Evolutionary conservation across 1,284 basidiomycete species (phyloP).

Genomic region (Pyrrhoderma noxium): DNA sequence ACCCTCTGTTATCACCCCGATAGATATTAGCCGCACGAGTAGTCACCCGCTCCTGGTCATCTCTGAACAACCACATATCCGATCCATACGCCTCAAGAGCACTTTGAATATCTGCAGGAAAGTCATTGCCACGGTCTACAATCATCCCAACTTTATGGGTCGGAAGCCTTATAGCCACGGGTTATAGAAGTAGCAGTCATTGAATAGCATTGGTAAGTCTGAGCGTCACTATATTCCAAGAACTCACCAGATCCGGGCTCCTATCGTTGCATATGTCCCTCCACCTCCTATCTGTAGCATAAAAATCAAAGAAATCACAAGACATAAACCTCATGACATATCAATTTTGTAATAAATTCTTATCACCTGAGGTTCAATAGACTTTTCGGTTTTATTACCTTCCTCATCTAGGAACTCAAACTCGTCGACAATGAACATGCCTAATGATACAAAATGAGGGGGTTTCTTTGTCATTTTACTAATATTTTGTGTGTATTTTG

Average conservation of each 20-base stretch:
- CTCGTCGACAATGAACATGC: constrained; percentile 89
- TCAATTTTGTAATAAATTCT: background rate
- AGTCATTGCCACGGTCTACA: constrained; percentile 78
- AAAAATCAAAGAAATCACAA: background rate
- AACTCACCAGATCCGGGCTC: constrained; percentile 71
- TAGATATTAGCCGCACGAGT: constrained; percentile 81
- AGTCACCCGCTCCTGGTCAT: constrained; percentile 43
- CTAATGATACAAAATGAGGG: constrained; percentile 52
- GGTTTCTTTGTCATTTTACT: background rate
- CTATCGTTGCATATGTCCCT: constrained; percentile 73
- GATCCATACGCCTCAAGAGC: constrained; percentile 57
- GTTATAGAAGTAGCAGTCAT: background rate
- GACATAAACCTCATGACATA: background rate
- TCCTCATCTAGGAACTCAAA: constrained; percentile 56
- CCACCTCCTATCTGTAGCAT: constrained; percentile 80
- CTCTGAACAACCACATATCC: constrained; percentile 79
- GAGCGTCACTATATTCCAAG: background rate
- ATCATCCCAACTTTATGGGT: constrained; percentile 68
- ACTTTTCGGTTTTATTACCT: constrained; percentile 43
- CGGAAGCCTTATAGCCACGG: constrained; percentile 44
- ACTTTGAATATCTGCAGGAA: constrained; percentile 51
- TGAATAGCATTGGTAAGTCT: no score
- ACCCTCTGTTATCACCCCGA: constrained; percentile 68
- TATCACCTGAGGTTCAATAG: constrained; percentile 44
- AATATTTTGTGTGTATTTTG: background rate